Evolutionary conservation across 2,329 filamentous ascomycete species (phyloP), one percentile per base, ranked within the genome.

Genomic region (Colletotrichum somersetense): DNA sequence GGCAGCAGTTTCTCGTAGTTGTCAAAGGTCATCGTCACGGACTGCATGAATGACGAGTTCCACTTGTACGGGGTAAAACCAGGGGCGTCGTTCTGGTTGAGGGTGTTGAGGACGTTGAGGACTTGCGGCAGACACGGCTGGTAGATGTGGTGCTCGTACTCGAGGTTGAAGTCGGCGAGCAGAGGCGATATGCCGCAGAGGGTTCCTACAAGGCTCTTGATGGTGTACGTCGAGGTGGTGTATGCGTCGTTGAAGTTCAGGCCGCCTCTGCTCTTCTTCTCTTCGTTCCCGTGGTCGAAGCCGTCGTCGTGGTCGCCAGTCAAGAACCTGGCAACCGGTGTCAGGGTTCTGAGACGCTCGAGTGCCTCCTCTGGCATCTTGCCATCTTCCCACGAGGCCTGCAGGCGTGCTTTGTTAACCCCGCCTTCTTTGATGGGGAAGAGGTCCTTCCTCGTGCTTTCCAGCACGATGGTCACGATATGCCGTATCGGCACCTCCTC

Each of bases 121-220:
- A 75, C 62, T 50, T 75, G 81, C 2, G 81, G 78, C 66, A 83
- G 70, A 61, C 81, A 83, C 2, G 81, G 81, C 66, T 83, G 81
- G 73, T 83, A 83, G 53, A 81, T 77, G 56, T 82, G 78, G 48
- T 80, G 76, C 33, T 78, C 72, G 58, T 79, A 81, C 66, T 83
- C 81, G 48, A 77, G 77, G 64, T 82, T 81, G 56, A 77, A 79
- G 58, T 82, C 80, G 12, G 78, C 78, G 1, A 80, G 77, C 55
- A 83, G 74, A 1, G 81, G 79, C 7, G 75, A 79, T 33, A 81
- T 74, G 16, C 81, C 81, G 53, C 81, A 83, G 18, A 81, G 73
- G 16, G 76, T 79, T 8, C 78, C 80, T 0, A 77, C 76, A 11
- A 82, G 65, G 66, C 80, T 81, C 72, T 83, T 83, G 44, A 81